A percentile compares a stretch with the other conserved stretches of the same genome.
Conservation (phyloP, 495 filamentous ascomycete species). For the Elasticomyces elasticus region DNA sequence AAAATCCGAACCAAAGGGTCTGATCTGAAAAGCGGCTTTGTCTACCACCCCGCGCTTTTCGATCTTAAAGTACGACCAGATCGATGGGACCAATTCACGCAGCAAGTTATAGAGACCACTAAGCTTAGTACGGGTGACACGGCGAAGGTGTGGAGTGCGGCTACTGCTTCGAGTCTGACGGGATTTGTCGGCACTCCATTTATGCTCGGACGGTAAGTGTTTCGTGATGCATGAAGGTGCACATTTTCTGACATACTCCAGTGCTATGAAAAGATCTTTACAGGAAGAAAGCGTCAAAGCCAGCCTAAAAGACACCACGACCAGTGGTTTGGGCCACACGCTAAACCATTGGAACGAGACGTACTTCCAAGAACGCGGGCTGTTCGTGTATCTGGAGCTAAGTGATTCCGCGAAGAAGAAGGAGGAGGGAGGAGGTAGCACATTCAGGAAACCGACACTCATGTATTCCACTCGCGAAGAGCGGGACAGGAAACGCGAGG, state of each 20-base stretch:
- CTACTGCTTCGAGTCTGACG: conserved; percentile 1
- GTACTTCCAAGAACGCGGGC: conserved; percentile 10
- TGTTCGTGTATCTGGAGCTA: conserved; percentile 10
- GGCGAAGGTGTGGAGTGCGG: conserved; percentile 5
- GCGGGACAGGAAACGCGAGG: conserved; percentile 7
- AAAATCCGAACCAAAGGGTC: conserved; percentile 3
- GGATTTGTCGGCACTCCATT: conserved; percentile 4
- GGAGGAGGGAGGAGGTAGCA: neutral
- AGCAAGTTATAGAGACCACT: conserved; percentile 2
- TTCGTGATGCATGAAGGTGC: neutral
- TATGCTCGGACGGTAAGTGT: conserved; percentile 3
- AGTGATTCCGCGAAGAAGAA: conserved; percentile 11
- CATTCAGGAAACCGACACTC: neutral
- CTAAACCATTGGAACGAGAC: conserved; percentile 14
- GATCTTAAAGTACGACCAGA: conserved; percentile 10
- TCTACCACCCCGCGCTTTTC: conserved; percentile 13
- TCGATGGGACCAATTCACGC: conserved; percentile 11
- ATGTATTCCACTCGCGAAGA: conserved; percentile 7
- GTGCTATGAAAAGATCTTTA: conserved; percentile 1
- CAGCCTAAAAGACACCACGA: neutral
- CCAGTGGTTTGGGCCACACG: conserved; percentile 7
- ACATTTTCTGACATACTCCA: neutral
- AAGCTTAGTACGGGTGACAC: conserved; percentile 7
- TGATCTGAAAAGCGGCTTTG: conserved; percentile 13
- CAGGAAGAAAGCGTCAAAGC: conserved; percentile 11